Evolutionary conservation across 495 filamentous ascomycete genomes (phyloP).

Genomic region (Aspergillus hancockii): DNA sequence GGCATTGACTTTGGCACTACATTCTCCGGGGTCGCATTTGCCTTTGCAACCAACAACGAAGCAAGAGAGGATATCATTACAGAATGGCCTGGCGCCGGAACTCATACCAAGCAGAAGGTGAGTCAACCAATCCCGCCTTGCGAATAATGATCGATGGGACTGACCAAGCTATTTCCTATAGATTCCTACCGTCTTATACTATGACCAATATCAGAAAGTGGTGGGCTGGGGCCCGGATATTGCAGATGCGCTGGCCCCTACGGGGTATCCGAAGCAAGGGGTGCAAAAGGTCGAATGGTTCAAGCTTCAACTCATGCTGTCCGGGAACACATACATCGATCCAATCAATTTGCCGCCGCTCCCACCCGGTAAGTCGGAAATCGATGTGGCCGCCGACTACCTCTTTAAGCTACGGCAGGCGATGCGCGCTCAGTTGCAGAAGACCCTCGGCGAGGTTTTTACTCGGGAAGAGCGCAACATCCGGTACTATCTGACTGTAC

Average conservation of each 20-base stretch:
- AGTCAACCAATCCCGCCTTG: constrained; percentile 1
- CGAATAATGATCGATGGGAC: background rate
- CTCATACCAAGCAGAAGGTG: constrained; percentile 77
- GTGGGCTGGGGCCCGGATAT: constrained; percentile 83
- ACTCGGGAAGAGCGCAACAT: constrained; percentile 79
- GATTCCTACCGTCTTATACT: constrained; percentile 82
- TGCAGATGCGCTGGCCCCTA: constrained; percentile 74
- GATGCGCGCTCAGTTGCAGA: constrained; percentile 74
- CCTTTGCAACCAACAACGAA: constrained; percentile 76
- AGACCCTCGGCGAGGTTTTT: constrained; percentile 75
- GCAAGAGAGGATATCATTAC: constrained; percentile 78
- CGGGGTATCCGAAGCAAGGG: constrained; percentile 75
- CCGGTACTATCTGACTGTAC: constrained; percentile 73
- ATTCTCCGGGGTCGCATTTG: constrained; percentile 78
- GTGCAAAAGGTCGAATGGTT: constrained; percentile 87
- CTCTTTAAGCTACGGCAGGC: constrained; percentile 78
- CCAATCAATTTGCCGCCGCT: constrained; percentile 78
- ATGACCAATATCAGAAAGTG: constrained; percentile 80
- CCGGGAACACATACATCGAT: constrained; percentile 79
- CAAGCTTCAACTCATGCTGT: constrained; percentile 80
- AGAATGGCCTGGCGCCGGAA: constrained; percentile 77
- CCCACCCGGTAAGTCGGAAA: constrained; percentile 76
- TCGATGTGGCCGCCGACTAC: constrained; percentile 79
- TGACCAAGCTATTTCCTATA: constrained; percentile 28
- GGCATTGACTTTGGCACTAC: constrained; percentile 78